Evolutionary conservation across 805 yeast species (phyloP).

Genomic region (Metschnikowia rubicola): DNA sequence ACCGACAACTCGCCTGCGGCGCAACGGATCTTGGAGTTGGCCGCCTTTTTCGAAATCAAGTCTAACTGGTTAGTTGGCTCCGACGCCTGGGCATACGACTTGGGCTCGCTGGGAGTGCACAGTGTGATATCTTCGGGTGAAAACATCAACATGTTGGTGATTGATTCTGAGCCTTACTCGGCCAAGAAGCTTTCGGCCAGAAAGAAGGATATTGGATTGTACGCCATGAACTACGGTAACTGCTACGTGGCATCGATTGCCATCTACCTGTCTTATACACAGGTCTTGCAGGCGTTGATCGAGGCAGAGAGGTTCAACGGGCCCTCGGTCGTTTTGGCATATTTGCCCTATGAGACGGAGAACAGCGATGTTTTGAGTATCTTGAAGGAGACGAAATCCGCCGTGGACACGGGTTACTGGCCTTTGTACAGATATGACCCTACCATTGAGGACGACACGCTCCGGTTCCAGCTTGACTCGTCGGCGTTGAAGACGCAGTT

Average conservation of each 20-base stretch:
- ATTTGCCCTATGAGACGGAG: conserved; percentile 71
- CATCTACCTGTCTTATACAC: conserved; percentile 89
- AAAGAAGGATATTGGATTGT: conserved; percentile 89
- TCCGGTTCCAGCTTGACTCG: conserved; percentile 81
- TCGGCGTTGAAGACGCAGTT: conserved; percentile 73
- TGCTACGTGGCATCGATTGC: conserved; percentile 94
- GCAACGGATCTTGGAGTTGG: conserved; percentile 42
- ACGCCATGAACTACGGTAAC: conserved; percentile 89
- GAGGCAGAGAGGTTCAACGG: conserved; percentile 91
- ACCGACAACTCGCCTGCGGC: conserved; percentile 42
- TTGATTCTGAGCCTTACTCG: conserved; percentile 79
- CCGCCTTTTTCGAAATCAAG: conserved; percentile 44
- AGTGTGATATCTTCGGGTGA: conserved; percentile 70
- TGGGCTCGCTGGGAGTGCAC: conserved; percentile 90
- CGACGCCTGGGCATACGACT: conserved; percentile 92
- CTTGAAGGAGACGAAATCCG: conserved; percentile 79
- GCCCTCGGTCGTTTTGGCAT: conserved; percentile 88
- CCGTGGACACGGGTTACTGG: conserved; percentile 95
- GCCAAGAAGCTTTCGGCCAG: conserved; percentile 43
- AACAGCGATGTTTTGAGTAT: conserved; percentile 67
- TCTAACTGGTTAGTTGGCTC: conserved; percentile 88
- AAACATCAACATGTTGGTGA: conserved; percentile 78
- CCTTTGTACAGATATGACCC: conserved; percentile 90
- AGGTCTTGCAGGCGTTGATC: conserved; percentile 78
- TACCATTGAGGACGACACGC: conserved; percentile 40